Percentiles rank a stretch among this genome's conserved stretches.
These are phyloP conservation scores for Tilletia indica DNA, from an alignment of 1,284 basidiomycete species.

Conservation along the genomic window DNA sequence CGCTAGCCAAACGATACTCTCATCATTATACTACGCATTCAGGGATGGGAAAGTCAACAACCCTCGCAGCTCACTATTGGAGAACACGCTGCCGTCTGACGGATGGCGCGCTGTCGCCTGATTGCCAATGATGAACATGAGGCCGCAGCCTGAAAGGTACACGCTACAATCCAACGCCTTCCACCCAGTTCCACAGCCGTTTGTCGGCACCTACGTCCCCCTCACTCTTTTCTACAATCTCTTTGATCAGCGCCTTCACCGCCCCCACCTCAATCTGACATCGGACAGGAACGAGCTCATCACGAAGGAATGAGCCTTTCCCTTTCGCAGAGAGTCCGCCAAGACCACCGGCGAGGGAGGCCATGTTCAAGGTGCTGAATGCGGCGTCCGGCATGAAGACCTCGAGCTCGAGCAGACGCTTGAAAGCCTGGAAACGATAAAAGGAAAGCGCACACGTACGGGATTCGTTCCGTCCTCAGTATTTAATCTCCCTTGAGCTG, in stretches of 20 bases:
- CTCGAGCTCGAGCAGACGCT: slow-evolving; percentile 27
- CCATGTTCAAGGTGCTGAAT: slow-evolving; percentile 24
- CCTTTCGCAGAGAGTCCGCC: neutral
- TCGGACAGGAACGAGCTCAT: slow-evolving; percentile 11
- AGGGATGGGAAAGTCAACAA: no score
- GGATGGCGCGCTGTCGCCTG: no score
- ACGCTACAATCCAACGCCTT: neutral
- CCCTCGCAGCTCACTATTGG: no score
- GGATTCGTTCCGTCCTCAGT: no score
- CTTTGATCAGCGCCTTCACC: neutral
- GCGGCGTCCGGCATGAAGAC: slow-evolving; percentile 28
- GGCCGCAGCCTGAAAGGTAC: no score
- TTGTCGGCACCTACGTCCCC: neutral
- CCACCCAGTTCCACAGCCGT: neutral
- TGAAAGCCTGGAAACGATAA: slow-evolving; percentile 26
- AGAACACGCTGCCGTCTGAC: no score
- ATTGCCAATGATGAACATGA: no score
- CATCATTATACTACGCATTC: no score
- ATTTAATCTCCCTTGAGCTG: no score
- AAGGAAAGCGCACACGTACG: neutral
- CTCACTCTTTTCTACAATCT: neutral
- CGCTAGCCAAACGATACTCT: no score
- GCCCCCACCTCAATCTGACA: slow-evolving; percentile 2
- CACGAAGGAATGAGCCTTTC: neutral
- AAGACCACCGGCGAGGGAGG: slow-evolving; percentile 7